Conservation (phyloP, 2,329 filamentous ascomycete species). For the Cyanodermella asteris region DNA sequence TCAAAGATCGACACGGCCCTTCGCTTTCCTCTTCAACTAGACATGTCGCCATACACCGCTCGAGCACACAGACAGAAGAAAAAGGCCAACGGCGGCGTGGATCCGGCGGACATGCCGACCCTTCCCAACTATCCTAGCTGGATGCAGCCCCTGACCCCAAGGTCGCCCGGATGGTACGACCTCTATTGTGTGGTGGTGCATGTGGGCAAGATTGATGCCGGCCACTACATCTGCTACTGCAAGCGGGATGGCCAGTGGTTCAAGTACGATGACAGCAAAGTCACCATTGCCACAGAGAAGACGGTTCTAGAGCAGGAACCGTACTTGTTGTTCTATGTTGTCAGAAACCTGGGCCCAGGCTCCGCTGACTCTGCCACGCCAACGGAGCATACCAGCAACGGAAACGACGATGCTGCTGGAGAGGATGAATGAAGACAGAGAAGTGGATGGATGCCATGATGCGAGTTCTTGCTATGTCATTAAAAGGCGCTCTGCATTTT, state of each 20-base stretch:
- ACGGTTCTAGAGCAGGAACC: constrained; percentile 73
- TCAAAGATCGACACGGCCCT: constrained; percentile 78
- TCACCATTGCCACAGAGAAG: constrained; percentile 60
- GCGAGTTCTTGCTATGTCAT: too few relatives aligned
- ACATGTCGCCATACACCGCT: constrained; percentile 78
- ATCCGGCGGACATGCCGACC: constrained; percentile 14
- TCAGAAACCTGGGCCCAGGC: constrained; percentile 28
- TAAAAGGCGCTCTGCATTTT: too few relatives aligned
- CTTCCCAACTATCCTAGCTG: constrained; percentile 2
- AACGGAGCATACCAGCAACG: too few relatives aligned
- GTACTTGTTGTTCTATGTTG: constrained; percentile 76
- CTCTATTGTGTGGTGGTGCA: constrained; percentile 80
- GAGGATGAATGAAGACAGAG: too few relatives aligned
- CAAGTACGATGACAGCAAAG: constrained; percentile 85
- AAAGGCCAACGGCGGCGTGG: constrained; percentile 10
- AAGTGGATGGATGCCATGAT: too few relatives aligned
- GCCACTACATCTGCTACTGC: constrained; percentile 81
- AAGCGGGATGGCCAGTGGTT: constrained; percentile 77
- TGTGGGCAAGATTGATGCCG: constrained; percentile 77
- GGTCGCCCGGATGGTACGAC: constrained; percentile 35
- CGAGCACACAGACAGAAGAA: constrained; percentile 21
- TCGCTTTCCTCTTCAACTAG: constrained; percentile 65
- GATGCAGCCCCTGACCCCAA: constrained; percentile 35
- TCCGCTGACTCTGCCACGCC: too few relatives aligned
- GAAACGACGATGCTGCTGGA: too few relatives aligned